Conservation (phyloP, 2,329 filamentous ascomycete genomes). For the Kalaharituber pfeilii region DNA sequence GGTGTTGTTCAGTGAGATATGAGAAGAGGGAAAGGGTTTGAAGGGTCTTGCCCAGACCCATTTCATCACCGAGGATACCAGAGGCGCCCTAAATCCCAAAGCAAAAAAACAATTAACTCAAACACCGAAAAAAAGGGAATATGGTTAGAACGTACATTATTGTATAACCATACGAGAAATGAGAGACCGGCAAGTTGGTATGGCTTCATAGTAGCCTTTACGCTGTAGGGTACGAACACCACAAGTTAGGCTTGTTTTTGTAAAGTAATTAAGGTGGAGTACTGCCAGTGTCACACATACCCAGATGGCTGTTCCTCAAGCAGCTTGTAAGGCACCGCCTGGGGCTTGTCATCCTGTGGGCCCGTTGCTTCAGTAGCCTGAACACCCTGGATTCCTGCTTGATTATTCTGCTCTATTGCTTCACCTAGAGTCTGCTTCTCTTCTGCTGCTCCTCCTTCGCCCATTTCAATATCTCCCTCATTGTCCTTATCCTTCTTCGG, state of each 20-base stretch:
- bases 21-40: slow-evolving; percentile 36
- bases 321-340: slow-evolving; percentile 28
- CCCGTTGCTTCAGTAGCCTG: neutral
- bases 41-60: slow-evolving; percentile 36
- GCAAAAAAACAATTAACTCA: neutral
- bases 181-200: slow-evolving; percentile 36
- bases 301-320: slow-evolving; percentile 31
- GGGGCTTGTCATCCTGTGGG: neutral
- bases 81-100: slow-evolving; percentile 27
- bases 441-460: slow-evolving; percentile 19
- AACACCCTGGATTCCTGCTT: neutral
- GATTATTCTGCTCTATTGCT: neutral
- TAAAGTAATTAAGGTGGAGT: neutral
- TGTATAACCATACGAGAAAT: slow-evolving; percentile 33
- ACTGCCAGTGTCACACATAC: slow-evolving; percentile 18
- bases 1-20: slow-evolving; percentile 29
- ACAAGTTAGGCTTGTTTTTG: neutral
- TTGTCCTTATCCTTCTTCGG: slow-evolving; percentile 9
- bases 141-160: slow-evolving; percentile 22
- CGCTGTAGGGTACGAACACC: slow-evolving; percentile 21
- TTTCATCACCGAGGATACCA: slow-evolving; percentile 34
- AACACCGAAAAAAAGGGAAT: neutral
- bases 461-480: slow-evolving; percentile 16
- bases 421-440: slow-evolving; percentile 20
- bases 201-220: slow-evolving; percentile 36